Conservation (phyloP, 495 filamentous ascomycete species). For the Staphylotrichum tortipilum region DNA sequence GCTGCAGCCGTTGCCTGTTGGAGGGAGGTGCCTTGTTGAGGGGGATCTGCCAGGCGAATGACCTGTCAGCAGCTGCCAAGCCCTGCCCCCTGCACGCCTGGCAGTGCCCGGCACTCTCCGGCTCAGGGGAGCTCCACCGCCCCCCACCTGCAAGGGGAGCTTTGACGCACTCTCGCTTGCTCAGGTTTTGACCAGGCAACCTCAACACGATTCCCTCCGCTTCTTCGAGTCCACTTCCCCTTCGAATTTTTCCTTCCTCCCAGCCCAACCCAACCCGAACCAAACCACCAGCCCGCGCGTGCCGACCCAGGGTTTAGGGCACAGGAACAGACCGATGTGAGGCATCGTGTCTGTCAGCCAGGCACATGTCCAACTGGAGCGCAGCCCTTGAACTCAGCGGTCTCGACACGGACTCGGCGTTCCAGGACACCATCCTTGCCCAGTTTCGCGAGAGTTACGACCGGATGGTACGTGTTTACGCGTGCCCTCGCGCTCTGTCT, state of each 20-base stretch:
- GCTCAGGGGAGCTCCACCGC: too few species aligned
- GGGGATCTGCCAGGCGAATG: too few species aligned
- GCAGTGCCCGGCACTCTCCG: too few species aligned
- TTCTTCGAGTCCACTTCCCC: conserved; percentile 6
- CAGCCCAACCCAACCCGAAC: too few species aligned
- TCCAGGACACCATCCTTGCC: conserved; percentile 18
- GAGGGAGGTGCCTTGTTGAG: too few species aligned
- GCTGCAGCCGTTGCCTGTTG: too few species aligned
- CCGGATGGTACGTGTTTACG: conserved; percentile 30
- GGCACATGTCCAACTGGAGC: conserved; percentile 23
- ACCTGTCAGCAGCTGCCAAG: not conserved
- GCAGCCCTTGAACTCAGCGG: conserved; percentile 8
- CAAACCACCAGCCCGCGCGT: not conserved
- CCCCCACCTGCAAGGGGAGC: conserved; percentile 7
- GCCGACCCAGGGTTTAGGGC: conserved; percentile 3
- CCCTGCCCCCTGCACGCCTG: not conserved
- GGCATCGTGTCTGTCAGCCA: not conserved
- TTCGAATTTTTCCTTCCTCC: conserved; percentile 2
- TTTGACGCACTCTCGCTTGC: conserved; percentile 7
- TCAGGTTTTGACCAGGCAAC: conserved; percentile 8
- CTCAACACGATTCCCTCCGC: conserved; percentile 1
- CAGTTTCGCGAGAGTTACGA: conserved; percentile 14
- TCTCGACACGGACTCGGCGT: conserved; percentile 14
- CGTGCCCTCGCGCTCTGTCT: not conserved
- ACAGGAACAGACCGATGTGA: conserved; percentile 20